Conservation (phyloP, 176 grass and related monocot species). For the Triticum turgidum region DNA sequence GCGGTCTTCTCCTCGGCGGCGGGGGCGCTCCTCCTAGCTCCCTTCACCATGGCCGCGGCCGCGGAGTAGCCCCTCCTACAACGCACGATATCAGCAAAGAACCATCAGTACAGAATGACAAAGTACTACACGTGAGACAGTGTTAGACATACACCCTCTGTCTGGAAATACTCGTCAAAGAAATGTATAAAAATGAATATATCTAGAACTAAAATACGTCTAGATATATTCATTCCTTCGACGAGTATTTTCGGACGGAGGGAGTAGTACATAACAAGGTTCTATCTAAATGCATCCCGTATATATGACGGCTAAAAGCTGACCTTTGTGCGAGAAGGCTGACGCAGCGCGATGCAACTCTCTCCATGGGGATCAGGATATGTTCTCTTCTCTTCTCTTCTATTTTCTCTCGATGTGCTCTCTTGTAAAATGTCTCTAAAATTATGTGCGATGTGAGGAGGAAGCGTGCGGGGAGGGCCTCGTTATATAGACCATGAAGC, state of each 20-base stretch:
- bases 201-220: too few species aligned
- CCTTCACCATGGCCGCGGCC: conserved; percentile 33
- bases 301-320: neutral
- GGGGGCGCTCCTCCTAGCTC: neutral
- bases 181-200: too few species aligned
- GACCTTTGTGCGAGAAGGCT: conserved; percentile 30
- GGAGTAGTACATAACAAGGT: too few species aligned
- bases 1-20: conserved; percentile 21
- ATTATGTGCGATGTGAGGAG: conserved; percentile 13
- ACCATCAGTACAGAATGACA: neutral
- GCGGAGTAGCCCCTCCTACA: conserved; percentile 45
- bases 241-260: too few species aligned
- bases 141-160: too few species aligned
- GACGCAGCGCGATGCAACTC: conserved; percentile 24
- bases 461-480: neutral
- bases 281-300: neutral
- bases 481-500: conserved; percentile 1
- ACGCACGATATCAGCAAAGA: neutral
- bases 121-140: too few species aligned
- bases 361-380: conserved; percentile 22
- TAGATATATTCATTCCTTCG: too few species aligned
- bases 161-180: too few species aligned
- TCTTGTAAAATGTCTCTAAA: neutral
- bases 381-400: neutral
- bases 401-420: neutral